Percentiles rank a stretch among this genome's conserved stretches.
phyloP scores from a whole-genome alignment of 2,329 filamentous ascomycete species.

The Neonectria neomacrospora region DNA sequence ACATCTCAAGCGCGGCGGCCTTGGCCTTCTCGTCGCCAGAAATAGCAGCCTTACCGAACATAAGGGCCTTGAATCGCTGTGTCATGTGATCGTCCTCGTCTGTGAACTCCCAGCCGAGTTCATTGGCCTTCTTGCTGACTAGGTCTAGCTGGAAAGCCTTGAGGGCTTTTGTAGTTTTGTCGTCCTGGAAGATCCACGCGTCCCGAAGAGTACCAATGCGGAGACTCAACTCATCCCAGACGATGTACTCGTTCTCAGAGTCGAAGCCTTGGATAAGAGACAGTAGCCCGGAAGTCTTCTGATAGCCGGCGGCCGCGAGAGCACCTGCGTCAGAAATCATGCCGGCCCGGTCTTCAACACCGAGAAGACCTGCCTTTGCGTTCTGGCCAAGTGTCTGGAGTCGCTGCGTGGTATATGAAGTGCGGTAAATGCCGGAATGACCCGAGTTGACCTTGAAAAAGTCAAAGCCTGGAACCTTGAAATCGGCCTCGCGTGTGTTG shows the following conservation, averaged over 20 bases:
- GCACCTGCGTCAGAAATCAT: slow-evolving; percentile 96
- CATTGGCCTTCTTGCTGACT: slow-evolving; percentile 81
- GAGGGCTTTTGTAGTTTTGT: slow-evolving; percentile 76
- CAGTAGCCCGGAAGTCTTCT: slow-evolving; percentile 90
- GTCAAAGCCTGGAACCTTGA: slow-evolving; percentile 81
- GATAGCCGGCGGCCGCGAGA: slow-evolving; percentile 88
- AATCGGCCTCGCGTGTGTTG: slow-evolving; percentile 73
- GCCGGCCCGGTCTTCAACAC: slow-evolving; percentile 90
- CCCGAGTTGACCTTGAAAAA: slow-evolving; percentile 98
- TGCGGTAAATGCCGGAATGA: slow-evolving; percentile 92
- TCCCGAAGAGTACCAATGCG: slow-evolving; percentile 81
- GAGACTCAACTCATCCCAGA: slow-evolving; percentile 92
- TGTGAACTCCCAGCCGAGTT: slow-evolving; percentile 88
- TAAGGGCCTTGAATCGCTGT: slow-evolving; percentile 92
- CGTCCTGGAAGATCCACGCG: slow-evolving; percentile 84
- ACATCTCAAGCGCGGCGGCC: slow-evolving; percentile 88
- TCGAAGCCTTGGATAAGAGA: slow-evolving; percentile 87
- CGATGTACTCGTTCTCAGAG: slow-evolving; percentile 86
- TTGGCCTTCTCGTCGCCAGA: slow-evolving; percentile 83
- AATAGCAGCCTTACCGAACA: slow-evolving; percentile 86
- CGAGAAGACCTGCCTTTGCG: slow-evolving; percentile 76
- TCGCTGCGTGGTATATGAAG: slow-evolving; percentile 84
- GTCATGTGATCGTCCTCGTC: slow-evolving; percentile 87
- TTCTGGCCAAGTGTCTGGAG: slow-evolving; percentile 88
- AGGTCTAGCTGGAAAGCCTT: slow-evolving; percentile 86